Evolutionary conservation across 2,329 filamentous ascomycete genomes (phyloP).

Genomic region (Aspergillus sp.): DNA sequence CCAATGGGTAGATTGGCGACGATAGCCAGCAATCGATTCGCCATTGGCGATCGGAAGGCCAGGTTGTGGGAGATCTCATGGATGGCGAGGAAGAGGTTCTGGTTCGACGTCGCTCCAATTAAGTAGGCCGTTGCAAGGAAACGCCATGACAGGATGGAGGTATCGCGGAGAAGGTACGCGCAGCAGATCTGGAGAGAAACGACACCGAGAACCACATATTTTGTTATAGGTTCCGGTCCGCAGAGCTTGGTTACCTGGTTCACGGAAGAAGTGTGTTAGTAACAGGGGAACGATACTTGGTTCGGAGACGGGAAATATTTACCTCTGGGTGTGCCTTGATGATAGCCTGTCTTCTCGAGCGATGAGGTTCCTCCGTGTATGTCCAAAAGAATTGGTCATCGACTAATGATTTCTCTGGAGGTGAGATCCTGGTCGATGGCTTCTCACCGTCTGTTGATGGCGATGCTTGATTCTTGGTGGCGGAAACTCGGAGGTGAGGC

Average conservation of each 20-base stretch:
- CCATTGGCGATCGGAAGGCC: conserved; percentile 74
- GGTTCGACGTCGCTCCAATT: conserved; percentile 90
- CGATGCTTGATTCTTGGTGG: conserved; percentile 19
- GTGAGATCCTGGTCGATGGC: conserved; percentile 19
- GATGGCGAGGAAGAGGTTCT: conserved; percentile 97
- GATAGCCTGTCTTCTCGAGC: conserved; percentile 83
- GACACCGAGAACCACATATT: conserved; percentile 82
- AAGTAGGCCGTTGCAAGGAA: conserved; percentile 88
- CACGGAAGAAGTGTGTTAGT: conserved; percentile 7
- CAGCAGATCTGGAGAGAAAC: conserved; percentile 75
- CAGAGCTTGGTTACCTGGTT: conserved; percentile 88
- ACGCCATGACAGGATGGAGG: conserved; percentile 72
- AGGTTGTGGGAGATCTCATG: conserved; percentile 99
- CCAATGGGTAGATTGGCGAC: conserved; percentile 95
- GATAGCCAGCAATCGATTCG: conserved; percentile 83
- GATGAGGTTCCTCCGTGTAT: conserved; percentile 96
- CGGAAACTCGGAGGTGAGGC: conserved; percentile 30
- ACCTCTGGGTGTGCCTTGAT: conserved; percentile 98
- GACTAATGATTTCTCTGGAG: conserved; percentile 27
- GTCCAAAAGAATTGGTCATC: conserved; percentile 88
- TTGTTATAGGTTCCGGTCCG: conserved; percentile 90
- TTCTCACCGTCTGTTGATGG: conserved; percentile 12
- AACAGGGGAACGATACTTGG: conserved; percentile 1
- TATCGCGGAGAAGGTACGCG: conserved; percentile 72
- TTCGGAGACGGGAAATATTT: conserved; percentile 14